These are phyloP conservation scores for Skeletonema grethae DNA, from an alignment of 108 stramenopile genomes.

Conservation along the genomic window DNA sequence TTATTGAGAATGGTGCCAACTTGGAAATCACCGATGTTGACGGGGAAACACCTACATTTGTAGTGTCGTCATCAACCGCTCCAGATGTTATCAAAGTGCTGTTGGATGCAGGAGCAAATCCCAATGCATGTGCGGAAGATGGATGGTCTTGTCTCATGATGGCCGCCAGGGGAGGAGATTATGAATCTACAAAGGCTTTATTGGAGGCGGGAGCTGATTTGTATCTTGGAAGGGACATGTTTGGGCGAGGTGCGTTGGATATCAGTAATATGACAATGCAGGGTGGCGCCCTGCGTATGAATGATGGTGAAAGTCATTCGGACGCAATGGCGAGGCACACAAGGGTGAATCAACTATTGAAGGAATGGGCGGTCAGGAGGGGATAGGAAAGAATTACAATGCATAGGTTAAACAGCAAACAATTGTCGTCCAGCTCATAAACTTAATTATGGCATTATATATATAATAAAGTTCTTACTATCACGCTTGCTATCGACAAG, in stretches of 20 bases:
- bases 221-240: slow-evolving; percentile 12
- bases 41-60: slow-evolving; percentile 17
- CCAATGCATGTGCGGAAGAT: slow-evolving; percentile 10
- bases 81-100: slow-evolving; percentile 1
- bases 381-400: neutral
- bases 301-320: neutral
- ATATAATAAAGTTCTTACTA: neutral
- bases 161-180: slow-evolving; percentile 7
- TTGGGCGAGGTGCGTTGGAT: slow-evolving; percentile 8
- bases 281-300: neutral
- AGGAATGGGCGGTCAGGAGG: neutral
- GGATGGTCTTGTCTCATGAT: slow-evolving; percentile 19
- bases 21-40: too few species aligned
- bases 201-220: slow-evolving; percentile 14
- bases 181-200: neutral
- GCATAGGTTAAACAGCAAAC: too few species aligned
- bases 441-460: neutral
- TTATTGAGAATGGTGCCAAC: too few species aligned
- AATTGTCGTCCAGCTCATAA: neutral
- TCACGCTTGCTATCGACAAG: neutral
- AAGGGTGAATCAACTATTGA: neutral
- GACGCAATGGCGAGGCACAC: neutral
- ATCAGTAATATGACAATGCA: neutral
- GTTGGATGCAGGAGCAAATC: slow-evolving; percentile 6
- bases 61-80: slow-evolving; percentile 1